These are phyloP conservation scores for Botryotinia calthae DNA, from an alignment of 2,329 filamentous ascomycete species.

Conservation along the genomic window DNA sequence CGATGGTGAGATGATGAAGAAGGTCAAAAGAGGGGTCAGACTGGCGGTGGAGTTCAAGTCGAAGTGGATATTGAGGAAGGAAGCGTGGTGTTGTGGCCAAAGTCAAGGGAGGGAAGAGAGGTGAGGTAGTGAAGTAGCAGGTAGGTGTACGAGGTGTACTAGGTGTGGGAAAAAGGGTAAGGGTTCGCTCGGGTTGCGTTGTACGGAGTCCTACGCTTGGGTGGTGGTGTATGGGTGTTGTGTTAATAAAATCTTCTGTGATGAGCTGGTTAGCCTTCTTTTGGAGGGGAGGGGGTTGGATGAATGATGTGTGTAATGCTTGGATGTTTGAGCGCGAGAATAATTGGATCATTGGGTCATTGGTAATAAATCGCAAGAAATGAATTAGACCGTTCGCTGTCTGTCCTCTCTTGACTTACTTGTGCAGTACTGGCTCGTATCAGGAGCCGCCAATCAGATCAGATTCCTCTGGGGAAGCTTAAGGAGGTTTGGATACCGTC, in stretches of 20 bases:
- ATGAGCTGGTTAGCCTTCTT: conserved; percentile 4
- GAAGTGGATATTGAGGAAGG: conserved; percentile 5
- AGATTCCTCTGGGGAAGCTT: too few relatives aligned
- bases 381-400: neutral
- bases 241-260: neutral
- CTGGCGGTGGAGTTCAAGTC: conserved; percentile 8
- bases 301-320: neutral
- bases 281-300: neutral
- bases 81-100: neutral
- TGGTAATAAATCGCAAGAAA: neutral
- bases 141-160: neutral
- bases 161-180: neutral
- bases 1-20: neutral
- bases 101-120: neutral
- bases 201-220: neutral
- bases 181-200: neutral
- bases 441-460: too few relatives aligned
- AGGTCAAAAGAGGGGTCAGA: conserved; percentile 11
- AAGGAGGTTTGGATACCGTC: neutral
- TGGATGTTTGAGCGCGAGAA: neutral
- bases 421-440: neutral
- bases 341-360: neutral
- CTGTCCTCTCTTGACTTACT: neutral
- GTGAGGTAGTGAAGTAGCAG: neutral
- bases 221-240: neutral